phyloP scores from a whole-genome alignment of 176 grass and related monocot species.

The Alopecurus myosuroides region DNA sequence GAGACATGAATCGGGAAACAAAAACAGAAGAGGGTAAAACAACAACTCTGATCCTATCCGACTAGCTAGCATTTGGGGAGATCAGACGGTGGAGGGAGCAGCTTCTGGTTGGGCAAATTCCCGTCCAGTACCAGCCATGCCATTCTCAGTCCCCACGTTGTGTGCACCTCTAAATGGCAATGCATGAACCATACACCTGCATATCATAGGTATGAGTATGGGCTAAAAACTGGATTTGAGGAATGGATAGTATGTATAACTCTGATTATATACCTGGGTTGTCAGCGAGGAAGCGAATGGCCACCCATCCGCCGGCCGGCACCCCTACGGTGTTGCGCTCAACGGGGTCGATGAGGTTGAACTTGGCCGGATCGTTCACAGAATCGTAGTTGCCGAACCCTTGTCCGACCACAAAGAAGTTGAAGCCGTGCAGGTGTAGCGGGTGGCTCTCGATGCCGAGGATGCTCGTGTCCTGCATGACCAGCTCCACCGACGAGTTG shows the following conservation, averaged over 20 bases:
- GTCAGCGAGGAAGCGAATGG: conserved; percentile 47
- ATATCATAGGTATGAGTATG: neutral
- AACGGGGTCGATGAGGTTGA: conserved; percentile 57
- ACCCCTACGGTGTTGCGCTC: conserved; percentile 50
- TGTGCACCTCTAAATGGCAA: conserved; percentile 35
- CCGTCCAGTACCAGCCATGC: conserved; percentile 12
- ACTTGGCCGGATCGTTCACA: conserved; percentile 4
- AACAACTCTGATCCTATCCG: neutral
- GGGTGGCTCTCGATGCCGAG: conserved; percentile 63
- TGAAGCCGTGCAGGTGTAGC: conserved; percentile 59
- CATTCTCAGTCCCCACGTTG: conserved; percentile 22
- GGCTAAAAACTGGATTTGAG: neutral
- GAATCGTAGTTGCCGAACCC: conserved; percentile 50
- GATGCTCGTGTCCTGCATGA: conserved; percentile 69
- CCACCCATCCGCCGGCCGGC: conserved; percentile 44
- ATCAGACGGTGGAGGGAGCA: neutral
- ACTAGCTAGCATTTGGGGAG: conserved; percentile 21
- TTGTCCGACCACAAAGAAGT: conserved; percentile 50
- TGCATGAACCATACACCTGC: conserved; percentile 44
- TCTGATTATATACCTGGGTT: conserved; percentile 46
- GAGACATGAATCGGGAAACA: neutral
- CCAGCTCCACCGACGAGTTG: conserved; percentile 40
- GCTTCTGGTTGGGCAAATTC: neutral
- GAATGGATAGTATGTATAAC: too few species aligned
- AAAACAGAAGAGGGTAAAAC: neutral